A percentile compares a stretch with the other conserved stretches of the same genome.
These are phyloP conservation scores for Conringia planisiliqua DNA, from an alignment of 345 rosid genomes.

Conservation along the genomic window DNA sequence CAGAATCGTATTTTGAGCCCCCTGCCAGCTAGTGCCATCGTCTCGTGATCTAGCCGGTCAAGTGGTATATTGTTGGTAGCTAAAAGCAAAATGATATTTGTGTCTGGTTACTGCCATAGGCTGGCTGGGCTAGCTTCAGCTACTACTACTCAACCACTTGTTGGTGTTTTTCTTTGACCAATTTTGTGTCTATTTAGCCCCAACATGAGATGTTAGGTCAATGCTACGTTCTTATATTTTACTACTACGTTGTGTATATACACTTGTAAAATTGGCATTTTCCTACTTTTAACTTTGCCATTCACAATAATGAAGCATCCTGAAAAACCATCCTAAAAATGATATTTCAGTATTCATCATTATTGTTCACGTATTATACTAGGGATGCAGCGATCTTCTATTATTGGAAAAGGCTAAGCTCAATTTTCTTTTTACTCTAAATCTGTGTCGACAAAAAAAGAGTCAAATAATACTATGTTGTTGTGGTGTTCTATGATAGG, in stretches of 20 bases:
- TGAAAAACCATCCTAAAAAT: too few species aligned
- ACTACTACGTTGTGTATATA: not conserved
- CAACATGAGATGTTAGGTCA: not conserved
- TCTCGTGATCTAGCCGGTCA: not conserved
- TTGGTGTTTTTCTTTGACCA: not conserved
- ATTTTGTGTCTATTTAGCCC: not conserved
- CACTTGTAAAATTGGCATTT: not conserved
- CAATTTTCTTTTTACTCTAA: too few species aligned
- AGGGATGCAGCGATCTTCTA: too few species aligned
- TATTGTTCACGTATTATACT: too few species aligned
- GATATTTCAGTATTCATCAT: too few species aligned
- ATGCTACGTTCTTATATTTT: not conserved
- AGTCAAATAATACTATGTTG: too few species aligned
- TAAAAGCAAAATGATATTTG: not conserved
- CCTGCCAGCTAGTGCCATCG: not conserved
- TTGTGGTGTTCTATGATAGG: not conserved
- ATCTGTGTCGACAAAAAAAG: too few species aligned
- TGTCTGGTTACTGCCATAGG: not conserved
- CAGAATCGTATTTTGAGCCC: not conserved
- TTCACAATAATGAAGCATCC: not conserved
- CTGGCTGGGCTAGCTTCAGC: slow-evolving; percentile 9
- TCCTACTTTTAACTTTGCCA: not conserved
- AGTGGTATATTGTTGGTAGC: not conserved
- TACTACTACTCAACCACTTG: not conserved
- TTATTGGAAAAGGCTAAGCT: too few species aligned